A percentile compares a stretch with the other conserved stretches of the same genome.
phyloP scores from a whole-genome alignment of 495 filamentous ascomycete genomes.

The Penicillium simplicissimum region DNA sequence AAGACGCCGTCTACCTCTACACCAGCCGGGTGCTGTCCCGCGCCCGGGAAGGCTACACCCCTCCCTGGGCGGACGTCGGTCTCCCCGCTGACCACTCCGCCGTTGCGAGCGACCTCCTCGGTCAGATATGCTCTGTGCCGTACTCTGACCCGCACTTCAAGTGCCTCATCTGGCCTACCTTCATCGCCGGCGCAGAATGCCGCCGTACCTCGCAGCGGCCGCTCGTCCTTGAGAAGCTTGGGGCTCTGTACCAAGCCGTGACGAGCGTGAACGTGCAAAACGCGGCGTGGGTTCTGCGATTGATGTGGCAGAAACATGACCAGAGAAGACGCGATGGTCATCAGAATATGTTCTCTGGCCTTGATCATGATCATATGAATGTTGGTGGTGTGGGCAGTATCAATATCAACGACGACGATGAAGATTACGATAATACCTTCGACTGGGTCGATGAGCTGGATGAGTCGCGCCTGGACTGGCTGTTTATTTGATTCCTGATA shows the following conservation, averaged over 20 bases:
- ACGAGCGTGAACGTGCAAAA: conserved; percentile 49
- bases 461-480: conserved; percentile 46
- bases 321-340: conserved; percentile 22
- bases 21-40: conserved; percentile 45
- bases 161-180: conserved; percentile 51
- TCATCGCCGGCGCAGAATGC: conserved; percentile 50
- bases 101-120: conserved; percentile 38
- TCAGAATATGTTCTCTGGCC: not conserved
- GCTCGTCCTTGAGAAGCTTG: conserved; percentile 39
- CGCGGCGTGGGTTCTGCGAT: conserved; percentile 46
- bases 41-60: conserved; percentile 30
- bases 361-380: conserved; percentile 1
- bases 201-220: conserved; percentile 36
- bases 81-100: conserved; percentile 38
- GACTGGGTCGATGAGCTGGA: conserved; percentile 52
- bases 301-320: conserved; percentile 52
- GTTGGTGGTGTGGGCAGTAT: not conserved
- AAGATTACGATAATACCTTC: conserved; percentile 32
- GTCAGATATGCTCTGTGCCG: conserved; percentile 40
- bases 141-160: conserved; percentile 48
- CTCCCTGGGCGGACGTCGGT: conserved; percentile 30
- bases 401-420: conserved; percentile 8
- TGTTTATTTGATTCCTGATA: conserved; percentile 41
- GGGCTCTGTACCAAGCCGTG: conserved; percentile 40
- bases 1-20: conserved; percentile 49